A percentile compares a stretch with the other conserved stretches of the same genome.
Evolutionary conservation across 345 rosid species (phyloP).

Genomic region (Firmiana major): DNA sequence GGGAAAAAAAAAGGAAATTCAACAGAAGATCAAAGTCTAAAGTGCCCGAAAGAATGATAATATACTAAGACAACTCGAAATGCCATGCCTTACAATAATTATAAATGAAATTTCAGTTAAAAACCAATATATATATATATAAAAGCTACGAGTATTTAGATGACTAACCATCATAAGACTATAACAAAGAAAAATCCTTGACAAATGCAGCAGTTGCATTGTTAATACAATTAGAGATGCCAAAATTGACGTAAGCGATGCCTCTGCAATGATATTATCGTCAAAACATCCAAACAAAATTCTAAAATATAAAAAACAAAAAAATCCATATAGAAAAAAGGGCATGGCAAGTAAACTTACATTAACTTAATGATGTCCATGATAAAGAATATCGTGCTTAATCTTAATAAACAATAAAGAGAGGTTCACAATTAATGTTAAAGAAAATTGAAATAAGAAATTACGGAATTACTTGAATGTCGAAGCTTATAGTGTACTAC

Average conservation of each 20-base stretch:
- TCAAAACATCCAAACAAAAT: not conserved
- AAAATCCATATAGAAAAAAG: not conserved
- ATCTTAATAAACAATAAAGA: conserved; percentile 38
- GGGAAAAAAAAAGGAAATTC: too few species aligned
- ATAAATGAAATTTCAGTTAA: not conserved
- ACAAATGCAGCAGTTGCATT: conserved; percentile 56
- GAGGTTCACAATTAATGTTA: not conserved
- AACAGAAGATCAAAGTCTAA: too few species aligned
- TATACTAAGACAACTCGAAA: too few species aligned
- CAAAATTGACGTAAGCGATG: conserved; percentile 60
- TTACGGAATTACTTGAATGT: conserved; percentile 72
- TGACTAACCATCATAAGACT: conserved; percentile 66
- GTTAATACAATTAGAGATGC: conserved; percentile 58
- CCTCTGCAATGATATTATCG: conserved; percentile 50
- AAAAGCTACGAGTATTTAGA: not conserved
- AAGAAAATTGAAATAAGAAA: not conserved
- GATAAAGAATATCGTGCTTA: conserved; percentile 89
- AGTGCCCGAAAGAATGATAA: too few species aligned
- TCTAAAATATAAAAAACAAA: not conserved
- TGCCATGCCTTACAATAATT: not conserved
- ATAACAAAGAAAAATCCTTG: conserved; percentile 65
- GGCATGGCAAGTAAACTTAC: conserved; percentile 37
- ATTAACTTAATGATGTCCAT: conserved; percentile 54
- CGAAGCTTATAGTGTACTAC: too few species aligned
- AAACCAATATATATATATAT: not conserved